Evolutionary conservation across 148 eudicot species (phyloP).

Genomic region (Pharnaceum exiguum): DNA sequence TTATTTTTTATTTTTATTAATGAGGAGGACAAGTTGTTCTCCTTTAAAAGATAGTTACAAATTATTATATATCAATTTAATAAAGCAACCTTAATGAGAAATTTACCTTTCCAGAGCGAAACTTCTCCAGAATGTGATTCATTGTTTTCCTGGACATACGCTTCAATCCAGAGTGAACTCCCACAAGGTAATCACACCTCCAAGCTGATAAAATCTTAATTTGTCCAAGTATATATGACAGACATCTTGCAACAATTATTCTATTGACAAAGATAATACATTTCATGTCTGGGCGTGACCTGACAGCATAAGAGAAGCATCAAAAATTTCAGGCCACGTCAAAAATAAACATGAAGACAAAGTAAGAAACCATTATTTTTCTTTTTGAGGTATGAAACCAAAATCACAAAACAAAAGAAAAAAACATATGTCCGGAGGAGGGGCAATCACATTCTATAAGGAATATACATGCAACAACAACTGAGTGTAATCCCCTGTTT

Average conservation of each 20-base stretch:
- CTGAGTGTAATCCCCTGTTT: too few species aligned
- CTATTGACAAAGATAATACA: slow-evolving; percentile 92
- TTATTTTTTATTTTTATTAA: too few species aligned
- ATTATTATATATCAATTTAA: too few species aligned
- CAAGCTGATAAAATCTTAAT: slow-evolving; percentile 62
- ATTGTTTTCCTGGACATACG: slow-evolving; percentile 64
- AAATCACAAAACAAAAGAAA: background rate
- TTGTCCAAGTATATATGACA: slow-evolving; percentile 53
- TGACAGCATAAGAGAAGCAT: slow-evolving; percentile 28
- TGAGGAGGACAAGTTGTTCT: too few species aligned
- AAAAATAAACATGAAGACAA: background rate
- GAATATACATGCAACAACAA: too few species aligned
- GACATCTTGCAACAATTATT: slow-evolving; percentile 78
- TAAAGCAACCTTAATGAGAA: background rate
- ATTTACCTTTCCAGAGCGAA: slow-evolving; percentile 85
- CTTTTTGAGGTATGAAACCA: too few species aligned
- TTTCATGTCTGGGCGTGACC: slow-evolving; percentile 81
- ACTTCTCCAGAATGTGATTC: slow-evolving; percentile 61
- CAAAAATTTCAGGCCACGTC: slow-evolving; percentile 7
- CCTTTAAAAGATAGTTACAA: too few species aligned
- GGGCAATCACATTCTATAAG: too few species aligned
- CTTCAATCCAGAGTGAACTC: slow-evolving; percentile 75
- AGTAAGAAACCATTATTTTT: too few species aligned
- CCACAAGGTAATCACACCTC: slow-evolving; percentile 72
- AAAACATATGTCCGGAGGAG: background rate